phyloP scores from a whole-genome alignment of 2,329 filamentous ascomycete species.

The Sarocladium brachiariae region DNA sequence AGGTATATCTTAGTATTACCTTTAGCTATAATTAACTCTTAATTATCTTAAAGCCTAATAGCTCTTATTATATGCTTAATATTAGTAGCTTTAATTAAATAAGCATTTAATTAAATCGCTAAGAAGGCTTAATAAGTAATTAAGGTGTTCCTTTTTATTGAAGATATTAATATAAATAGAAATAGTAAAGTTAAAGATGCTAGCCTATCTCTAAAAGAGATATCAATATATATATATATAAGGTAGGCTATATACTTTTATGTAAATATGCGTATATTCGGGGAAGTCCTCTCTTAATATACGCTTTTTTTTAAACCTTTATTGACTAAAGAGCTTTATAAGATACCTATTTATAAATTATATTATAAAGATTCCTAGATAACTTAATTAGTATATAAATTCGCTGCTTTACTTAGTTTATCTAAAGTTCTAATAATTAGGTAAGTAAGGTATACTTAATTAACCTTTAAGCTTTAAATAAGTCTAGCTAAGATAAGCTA shows the following conservation, averaged over 20 bases:
- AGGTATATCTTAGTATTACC: not conserved
- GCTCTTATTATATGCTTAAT: conserved; percentile 8
- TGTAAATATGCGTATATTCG: conserved; percentile 13
- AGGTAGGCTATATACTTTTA: conserved; percentile 10
- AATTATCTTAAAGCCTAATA: conserved; percentile 14
- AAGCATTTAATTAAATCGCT: not conserved
- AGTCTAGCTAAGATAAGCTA: conserved; percentile 13
- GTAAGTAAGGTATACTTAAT: conserved; percentile 15
- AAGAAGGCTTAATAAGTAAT: not conserved
- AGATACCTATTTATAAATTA: conserved; percentile 14
- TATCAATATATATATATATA: conserved; percentile 14
- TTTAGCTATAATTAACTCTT: conserved; percentile 15
- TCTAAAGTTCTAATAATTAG: conserved; percentile 14
- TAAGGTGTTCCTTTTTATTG: not conserved
- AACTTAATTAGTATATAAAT: conserved; percentile 13
- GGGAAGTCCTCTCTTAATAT: conserved; percentile 8
- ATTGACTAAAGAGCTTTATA: conserved; percentile 14
- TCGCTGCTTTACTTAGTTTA: conserved; percentile 13
- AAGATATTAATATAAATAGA: conserved; percentile 11
- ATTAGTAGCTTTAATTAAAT: not conserved
- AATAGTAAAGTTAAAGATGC: conserved; percentile 8
- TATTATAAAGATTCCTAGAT: conserved; percentile 12
- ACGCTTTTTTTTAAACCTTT: conserved; percentile 12
- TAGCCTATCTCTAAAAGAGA: not conserved
- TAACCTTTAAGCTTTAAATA: conserved; percentile 15